Base-by-base conservation (phyloP, 306 rosid species). In the Gastrolobium villosum region DNA sequence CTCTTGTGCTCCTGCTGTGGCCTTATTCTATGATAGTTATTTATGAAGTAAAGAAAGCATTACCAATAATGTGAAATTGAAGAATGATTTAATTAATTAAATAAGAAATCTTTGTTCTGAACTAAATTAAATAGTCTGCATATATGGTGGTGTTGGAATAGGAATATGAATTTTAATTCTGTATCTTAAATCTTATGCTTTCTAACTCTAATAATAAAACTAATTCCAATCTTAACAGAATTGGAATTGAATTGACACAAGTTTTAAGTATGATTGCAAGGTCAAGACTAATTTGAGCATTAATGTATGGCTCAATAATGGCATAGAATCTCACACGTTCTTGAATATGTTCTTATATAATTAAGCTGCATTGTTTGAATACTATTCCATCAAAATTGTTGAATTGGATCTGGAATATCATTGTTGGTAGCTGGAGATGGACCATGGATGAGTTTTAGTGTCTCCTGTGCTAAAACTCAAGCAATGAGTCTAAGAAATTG, bases 151-250 rank as follows among this genome's bases (percentile, higher is more conserved):
- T 36, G 71, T 61, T 75, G 36, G 65, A 48, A 63, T 35, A 11
- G 52, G 31, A 63, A 48, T 35, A 20, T 4, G 4, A 48, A 46
- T 62, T 49, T 26, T 50, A 62, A 11, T 11, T 74, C 61, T 62
- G 30, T 20, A 36, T 75, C 61, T 1, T 5, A 62, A 45, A 15
- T 49, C 5, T 48, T 61, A 13, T 72, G 54, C 43, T 59, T n/a
- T 43, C 20, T 35, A 44, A 31, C 10, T 31, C 31, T 2, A 30
- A 68, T 13, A 68, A 55, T 71, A 72, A 72, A 72, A 72, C 53
- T 37, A 28, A 30, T 59, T 59, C 8, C 10, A 37, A 41, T 45
- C 45, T 28, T 57, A 40, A 15, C 9, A 59, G 46, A 31, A 44
- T 32, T 59, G 66, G 66, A 59, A 74, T 45, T 32, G 26, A 60